Base-by-base conservation (phyloP, 768 basidiomycete genomes). In the Termitomyces eurrhizus region DNA sequence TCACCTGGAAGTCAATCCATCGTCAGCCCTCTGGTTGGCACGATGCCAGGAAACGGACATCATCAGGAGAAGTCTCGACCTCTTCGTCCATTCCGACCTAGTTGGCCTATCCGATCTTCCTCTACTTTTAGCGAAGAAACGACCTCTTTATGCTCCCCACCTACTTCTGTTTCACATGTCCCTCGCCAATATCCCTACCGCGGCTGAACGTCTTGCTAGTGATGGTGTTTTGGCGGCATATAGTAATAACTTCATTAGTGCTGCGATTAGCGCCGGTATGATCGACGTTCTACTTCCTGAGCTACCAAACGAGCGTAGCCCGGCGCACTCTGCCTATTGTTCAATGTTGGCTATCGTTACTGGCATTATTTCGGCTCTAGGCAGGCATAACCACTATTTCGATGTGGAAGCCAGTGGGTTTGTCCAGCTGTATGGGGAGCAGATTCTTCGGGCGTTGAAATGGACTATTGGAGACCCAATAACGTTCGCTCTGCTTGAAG, bases 101-200 rank as follows among this genome's bases (percentile, higher is more conserved):
- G 81, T 82, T 36, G 91, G 91, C 14, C 69, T 87, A 14, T 85
- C 88, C 13, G 87, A 92, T 64, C 70, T 90, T 1, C 76, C 84
- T 2, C 73, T 88, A 12, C 80, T 91, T 18, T 77, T 88, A 24
- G 68, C 81, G 1, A 83, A 84, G 49, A 87, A 86, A 57, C 79
- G 84, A 68, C 83, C 90, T 13, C 73, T 90, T 32, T 93, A 93
- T 67, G 80, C 89, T 0, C 85, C 89, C 0, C 89, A 92, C 66
- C 77, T 96, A 59, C 83, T 97, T 57, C 77, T 88, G 35, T 92
- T 97, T 76, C 93, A 96, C 68, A 89, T 94, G 78, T 84, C 91
- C 0, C 74, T 97, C 21, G 92, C 90, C 16, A 84, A 84, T 60
- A 81, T 90, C 56, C 83, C 88, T 0, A 80, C 83, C 1, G 87